phyloP scores from a whole-genome alignment of 257 asterid species.

The Ilex asprella region DNA sequence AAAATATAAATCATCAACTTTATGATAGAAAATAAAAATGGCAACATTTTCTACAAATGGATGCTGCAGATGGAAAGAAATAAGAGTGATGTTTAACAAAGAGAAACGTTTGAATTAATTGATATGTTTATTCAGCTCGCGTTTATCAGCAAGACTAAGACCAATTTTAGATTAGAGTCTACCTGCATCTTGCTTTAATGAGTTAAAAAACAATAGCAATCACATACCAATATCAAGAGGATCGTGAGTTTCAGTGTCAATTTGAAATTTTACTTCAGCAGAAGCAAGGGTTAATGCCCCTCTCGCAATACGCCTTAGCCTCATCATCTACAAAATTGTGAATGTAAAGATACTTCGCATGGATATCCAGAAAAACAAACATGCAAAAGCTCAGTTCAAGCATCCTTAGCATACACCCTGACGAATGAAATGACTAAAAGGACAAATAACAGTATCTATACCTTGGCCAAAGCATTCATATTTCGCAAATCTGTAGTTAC shows the following conservation, averaged over 20 bases:
- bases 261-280: constrained; percentile 97
- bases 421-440: background rate
- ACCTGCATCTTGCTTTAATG: constrained; percentile 6
- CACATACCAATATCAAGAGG: constrained; percentile 94
- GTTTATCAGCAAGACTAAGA: background rate
- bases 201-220: constrained; percentile 10
- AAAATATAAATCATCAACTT: too few species aligned
- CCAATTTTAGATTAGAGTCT: constrained; percentile 6
- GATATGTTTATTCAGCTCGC: constrained; percentile 1
- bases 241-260: constrained; percentile 97
- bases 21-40: too few species aligned
- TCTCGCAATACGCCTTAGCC: constrained; percentile 92
- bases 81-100: too few species aligned
- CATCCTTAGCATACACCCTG: background rate
- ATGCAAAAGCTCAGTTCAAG: background rate
- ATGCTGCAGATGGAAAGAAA: too few species aligned
- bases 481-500: constrained; percentile 86
- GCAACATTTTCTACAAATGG: too few species aligned
- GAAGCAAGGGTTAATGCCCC: constrained; percentile 99
- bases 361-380: background rate
- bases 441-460: constrained; percentile 21
- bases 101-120: background rate
- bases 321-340: constrained; percentile 67
- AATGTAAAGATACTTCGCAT: constrained; percentile 7
- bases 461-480: constrained; percentile 92